These are phyloP conservation scores for Leishmania aethiopica DNA, from an alignment of 208 protist genomes.

Conservation along the genomic window DNA sequence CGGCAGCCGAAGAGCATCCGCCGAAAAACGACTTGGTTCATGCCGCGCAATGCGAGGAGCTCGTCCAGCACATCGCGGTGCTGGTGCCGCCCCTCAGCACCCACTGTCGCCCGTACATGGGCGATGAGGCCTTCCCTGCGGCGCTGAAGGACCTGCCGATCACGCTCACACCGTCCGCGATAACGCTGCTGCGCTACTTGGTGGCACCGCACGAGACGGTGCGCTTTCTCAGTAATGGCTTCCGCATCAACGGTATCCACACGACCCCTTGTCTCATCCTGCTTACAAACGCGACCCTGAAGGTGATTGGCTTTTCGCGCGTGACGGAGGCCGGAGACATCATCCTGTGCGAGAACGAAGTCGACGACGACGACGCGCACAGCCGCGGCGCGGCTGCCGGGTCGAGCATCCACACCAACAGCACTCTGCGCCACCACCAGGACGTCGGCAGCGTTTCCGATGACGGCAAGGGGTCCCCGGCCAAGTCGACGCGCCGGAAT, in stretches of 20 bases:
- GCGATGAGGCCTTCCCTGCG: conserved; percentile 19
- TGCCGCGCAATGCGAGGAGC: conserved; percentile 66
- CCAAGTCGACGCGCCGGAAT: conserved; percentile 27
- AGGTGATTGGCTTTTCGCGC: conserved; percentile 72
- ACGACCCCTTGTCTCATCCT: conserved; percentile 85
- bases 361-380: conserved; percentile 14
- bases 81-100: conserved; percentile 60
- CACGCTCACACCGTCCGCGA: conserved; percentile 58
- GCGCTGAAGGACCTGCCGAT: conserved; percentile 57
- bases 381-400: conserved; percentile 12
- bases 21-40: conserved; percentile 38
- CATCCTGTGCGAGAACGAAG: conserved; percentile 67
- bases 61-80: conserved; percentile 66
- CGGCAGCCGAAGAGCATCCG: neutral
- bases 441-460: neutral
- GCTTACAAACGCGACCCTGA: conserved; percentile 67
- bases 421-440: neutral
- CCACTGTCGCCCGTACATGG: conserved; percentile 58
- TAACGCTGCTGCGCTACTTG: conserved; percentile 74
- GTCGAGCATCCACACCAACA: conserved; percentile 3
- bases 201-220: conserved; percentile 72
- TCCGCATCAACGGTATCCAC: conserved; percentile 86
- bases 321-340: conserved; percentile 84
- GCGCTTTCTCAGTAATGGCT: conserved; percentile 88
- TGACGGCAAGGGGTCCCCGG: neutral